A percentile compares a stretch with the other conserved stretches of the same genome.
Evolutionary conservation across 1,139 yeast genomes (phyloP).

Genomic region (Nematodospora anomalae): DNA sequence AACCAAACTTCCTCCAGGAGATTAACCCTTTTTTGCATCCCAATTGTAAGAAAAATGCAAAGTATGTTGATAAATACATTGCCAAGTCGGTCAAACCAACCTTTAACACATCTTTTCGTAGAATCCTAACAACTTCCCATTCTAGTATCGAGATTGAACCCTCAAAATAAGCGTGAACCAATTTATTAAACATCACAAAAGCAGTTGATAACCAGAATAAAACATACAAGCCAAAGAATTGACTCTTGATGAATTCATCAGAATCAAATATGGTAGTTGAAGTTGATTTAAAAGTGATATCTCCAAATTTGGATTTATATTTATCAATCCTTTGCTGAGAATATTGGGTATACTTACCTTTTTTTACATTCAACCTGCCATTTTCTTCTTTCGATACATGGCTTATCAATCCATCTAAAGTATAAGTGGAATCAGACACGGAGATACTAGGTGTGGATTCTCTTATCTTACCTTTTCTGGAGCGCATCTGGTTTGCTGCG

Average conservation of each 20-base stretch:
- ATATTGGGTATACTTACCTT: slow-evolving; percentile 7
- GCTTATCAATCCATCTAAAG: slow-evolving; percentile 8
- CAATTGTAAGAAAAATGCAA: slow-evolving; percentile 55
- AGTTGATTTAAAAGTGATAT: slow-evolving; percentile 14
- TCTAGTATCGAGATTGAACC: slow-evolving; percentile 30
- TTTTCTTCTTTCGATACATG: slow-evolving; percentile 11
- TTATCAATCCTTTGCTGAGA: slow-evolving; percentile 6
- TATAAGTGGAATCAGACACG: slow-evolving; percentile 1
- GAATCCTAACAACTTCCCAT: slow-evolving; percentile 50
- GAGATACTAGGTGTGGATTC: neutral
- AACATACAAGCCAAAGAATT: slow-evolving; percentile 65
- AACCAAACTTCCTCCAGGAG: slow-evolving; percentile 62
- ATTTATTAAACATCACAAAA: slow-evolving; percentile 47
- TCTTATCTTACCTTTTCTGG: neutral
- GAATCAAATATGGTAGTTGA: slow-evolving; percentile 54
- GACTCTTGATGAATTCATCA: slow-evolving; percentile 35
- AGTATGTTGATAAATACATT: slow-evolving; percentile 67
- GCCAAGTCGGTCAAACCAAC: slow-evolving; percentile 67
- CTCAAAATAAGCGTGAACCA: slow-evolving; percentile 44
- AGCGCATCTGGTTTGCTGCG: neutral
- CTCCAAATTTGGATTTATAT: slow-evolving; percentile 16
- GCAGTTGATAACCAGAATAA: slow-evolving; percentile 68
- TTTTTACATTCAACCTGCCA: slow-evolving; percentile 10
- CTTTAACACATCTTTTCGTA: slow-evolving; percentile 56
- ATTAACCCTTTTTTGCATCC: slow-evolving; percentile 43